A percentile compares a stretch with the other conserved stretches of the same genome.
Conservation (phyloP, 345 rosid species). For the Sisymbrium irio region DNA sequence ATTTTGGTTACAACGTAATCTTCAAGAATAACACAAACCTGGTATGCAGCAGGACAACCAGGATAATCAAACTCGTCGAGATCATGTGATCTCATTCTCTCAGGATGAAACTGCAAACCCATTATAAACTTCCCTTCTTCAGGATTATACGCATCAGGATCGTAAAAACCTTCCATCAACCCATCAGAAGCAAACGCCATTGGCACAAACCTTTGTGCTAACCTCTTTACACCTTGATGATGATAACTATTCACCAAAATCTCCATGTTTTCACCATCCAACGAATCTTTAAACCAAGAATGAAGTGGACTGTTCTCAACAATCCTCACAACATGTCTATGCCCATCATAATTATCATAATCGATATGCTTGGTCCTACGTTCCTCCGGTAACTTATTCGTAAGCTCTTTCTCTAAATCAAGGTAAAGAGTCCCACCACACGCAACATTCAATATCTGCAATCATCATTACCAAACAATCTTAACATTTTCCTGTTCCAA, state of each 20-base stretch:
- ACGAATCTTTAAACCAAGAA: conserved; percentile 60
- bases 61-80: conserved; percentile 58
- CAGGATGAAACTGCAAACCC: conserved; percentile 73
- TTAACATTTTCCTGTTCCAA: background rate
- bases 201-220: conserved; percentile 58
- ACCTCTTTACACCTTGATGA: conserved; percentile 61
- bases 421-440: conserved; percentile 79
- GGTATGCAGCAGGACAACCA: conserved; percentile 62
- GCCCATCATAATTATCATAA: conserved; percentile 60
- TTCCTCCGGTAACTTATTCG: conserved; percentile 33
- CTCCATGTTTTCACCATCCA: conserved; percentile 47
- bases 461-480: background rate
- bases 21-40: conserved; percentile 38
- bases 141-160: conserved; percentile 62
- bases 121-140: conserved; percentile 62
- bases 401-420: conserved; percentile 65
- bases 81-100: conserved; percentile 55
- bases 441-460: conserved; percentile 75
- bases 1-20: background rate
- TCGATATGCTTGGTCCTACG: conserved; percentile 41
- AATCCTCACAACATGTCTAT: conserved; percentile 52
- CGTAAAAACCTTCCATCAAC: conserved; percentile 64
- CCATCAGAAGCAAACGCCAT: conserved; percentile 74
- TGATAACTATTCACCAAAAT: conserved; percentile 70
- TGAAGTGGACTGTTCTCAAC: conserved; percentile 53